Conservation (phyloP, 352 stramenopile genomes). For the Pythium biforme region DNA sequence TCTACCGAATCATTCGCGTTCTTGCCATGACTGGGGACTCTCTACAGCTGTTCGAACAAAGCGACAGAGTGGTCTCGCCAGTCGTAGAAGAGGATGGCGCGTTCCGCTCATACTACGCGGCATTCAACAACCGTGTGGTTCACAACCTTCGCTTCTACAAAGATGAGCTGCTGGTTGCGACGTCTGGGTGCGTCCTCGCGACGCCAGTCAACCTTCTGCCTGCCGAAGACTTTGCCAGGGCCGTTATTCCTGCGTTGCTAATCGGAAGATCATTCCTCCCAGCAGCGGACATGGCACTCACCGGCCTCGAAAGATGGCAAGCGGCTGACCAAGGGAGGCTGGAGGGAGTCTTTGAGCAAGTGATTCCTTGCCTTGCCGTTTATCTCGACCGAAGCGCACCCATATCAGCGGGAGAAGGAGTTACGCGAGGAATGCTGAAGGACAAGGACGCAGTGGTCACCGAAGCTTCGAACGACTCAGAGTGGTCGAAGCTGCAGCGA, state of each 20-base stretch:
- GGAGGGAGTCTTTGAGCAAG: slow-evolving; percentile 31
- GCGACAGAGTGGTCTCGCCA: background rate
- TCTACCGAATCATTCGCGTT: slow-evolving; percentile 31
- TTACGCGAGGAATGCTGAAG: background rate
- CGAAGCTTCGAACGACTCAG: slow-evolving; percentile 21
- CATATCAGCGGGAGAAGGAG: background rate
- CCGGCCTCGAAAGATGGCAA: slow-evolving; percentile 60
- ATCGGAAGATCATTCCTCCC: slow-evolving; percentile 66
- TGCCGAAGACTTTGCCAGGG: slow-evolving; percentile 31
- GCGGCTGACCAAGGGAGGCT: slow-evolving; percentile 28
- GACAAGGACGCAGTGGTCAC: slow-evolving; percentile 17
- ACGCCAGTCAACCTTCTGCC: slow-evolving; percentile 43
- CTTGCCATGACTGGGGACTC: slow-evolving; percentile 9
- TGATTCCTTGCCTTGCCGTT: slow-evolving; percentile 45
- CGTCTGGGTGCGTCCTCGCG: slow-evolving; percentile 55
- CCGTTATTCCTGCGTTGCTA: slow-evolving; percentile 48
- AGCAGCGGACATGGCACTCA: slow-evolving; percentile 55
- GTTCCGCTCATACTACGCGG: slow-evolving; percentile 31
- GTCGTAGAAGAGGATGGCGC: background rate
- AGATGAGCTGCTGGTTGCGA: slow-evolving; percentile 70
- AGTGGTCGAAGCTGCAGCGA: slow-evolving; percentile 46
- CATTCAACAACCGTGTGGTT: slow-evolving; percentile 48
- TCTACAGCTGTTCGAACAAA: slow-evolving; percentile 11
- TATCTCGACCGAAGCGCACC: slow-evolving; percentile 54
- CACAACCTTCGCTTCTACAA: slow-evolving; percentile 68